Base-by-base conservation (phyloP, 2,329 filamentous ascomycete genomes). In the Magnaporthiopsis incrustans region DNA sequence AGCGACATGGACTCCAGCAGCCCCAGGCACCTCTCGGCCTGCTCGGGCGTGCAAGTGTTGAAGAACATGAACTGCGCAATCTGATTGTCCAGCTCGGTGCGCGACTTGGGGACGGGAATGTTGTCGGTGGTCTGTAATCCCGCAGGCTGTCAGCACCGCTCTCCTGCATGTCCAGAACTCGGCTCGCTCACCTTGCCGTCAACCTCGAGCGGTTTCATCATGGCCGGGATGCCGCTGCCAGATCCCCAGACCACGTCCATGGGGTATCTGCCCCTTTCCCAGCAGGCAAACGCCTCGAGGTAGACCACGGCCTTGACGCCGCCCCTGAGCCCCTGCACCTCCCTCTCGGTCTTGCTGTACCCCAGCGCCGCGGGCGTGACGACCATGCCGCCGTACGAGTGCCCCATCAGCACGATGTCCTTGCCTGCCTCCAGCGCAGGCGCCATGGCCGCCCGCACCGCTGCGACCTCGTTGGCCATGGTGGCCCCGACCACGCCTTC, bases 371-470 rank as follows among this genome's bases (percentile, higher is more conserved):
- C 64, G 0, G 68, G 69, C 5, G 71, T 72, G 3, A 69, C 70
- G 0, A 73, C 70, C 3, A 75, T 70, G 1, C 74, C 74, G 8
- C 73, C 74, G 22, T 70, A 71, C 30, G 68, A 70, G 26, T 71
- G 70, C 11, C 66, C 68, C 0, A 71, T 30, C 0, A 70, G 10
- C 0, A 70, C 53, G 0, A 71, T 63, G 2, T 60, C 63, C 15
- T 33, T 27, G 35, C 63, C 63, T 1, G 25, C 26, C 2, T 64
- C 63, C 11, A 61, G 60, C 4, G 27, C 26, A 2, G 60, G 60
- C 11, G 33, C 33, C 60, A 61, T 61, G 14, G 60, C 60, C 4
- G n/a, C 30, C 10, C 33, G 60, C 10, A 61, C n/a, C 4, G 15
- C 60, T 5, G 33, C 33, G 26, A 30, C 38, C 14, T 61, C 60